Conservation (phyloP, 768 basidiomycete genomes). For the Wakefieldia striispora region DNA sequence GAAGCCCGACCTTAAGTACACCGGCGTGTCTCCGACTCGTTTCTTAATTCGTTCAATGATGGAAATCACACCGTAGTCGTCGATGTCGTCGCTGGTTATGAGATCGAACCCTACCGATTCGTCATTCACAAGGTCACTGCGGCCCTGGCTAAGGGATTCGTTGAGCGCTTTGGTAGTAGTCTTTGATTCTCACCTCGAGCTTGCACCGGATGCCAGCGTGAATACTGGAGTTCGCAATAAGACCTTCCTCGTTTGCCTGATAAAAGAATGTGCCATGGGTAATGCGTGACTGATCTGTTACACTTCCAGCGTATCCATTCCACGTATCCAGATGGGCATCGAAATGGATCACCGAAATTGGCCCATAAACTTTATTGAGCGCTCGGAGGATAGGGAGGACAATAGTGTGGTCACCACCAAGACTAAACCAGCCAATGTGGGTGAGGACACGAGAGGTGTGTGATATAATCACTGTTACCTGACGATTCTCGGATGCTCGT, state of each 20-base stretch:
- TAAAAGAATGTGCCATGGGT: slow-evolving; percentile 90
- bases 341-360: slow-evolving; percentile 81
- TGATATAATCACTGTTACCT: slow-evolving; percentile 35
- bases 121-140: slow-evolving; percentile 55
- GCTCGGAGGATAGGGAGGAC: slow-evolving; percentile 84
- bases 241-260: slow-evolving; percentile 72
- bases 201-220: slow-evolving; percentile 88
- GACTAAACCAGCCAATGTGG: slow-evolving; percentile 15
- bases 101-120: slow-evolving; percentile 72
- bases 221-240: slow-evolving; percentile 70
- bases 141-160: slow-evolving; percentile 9
- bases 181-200: slow-evolving; percentile 42
- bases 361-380: slow-evolving; percentile 75
- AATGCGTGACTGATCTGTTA: slow-evolving; percentile 59
- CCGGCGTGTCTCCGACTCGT: slow-evolving; percentile 71
- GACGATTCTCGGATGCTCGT: slow-evolving; percentile 72
- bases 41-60: slow-evolving; percentile 69
- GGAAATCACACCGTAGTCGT: slow-evolving; percentile 69
- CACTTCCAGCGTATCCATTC: slow-evolving; percentile 38
- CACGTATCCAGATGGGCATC: slow-evolving; percentile 74
- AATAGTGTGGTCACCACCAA: slow-evolving; percentile 89
- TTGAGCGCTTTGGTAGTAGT: slow-evolving; percentile 11
- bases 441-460: neutral
- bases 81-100: slow-evolving; percentile 79
- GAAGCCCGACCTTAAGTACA: slow-evolving; percentile 61